phyloP scores from a whole-genome alignment of 305 asterid genomes.

The Striga hermonthica region DNA sequence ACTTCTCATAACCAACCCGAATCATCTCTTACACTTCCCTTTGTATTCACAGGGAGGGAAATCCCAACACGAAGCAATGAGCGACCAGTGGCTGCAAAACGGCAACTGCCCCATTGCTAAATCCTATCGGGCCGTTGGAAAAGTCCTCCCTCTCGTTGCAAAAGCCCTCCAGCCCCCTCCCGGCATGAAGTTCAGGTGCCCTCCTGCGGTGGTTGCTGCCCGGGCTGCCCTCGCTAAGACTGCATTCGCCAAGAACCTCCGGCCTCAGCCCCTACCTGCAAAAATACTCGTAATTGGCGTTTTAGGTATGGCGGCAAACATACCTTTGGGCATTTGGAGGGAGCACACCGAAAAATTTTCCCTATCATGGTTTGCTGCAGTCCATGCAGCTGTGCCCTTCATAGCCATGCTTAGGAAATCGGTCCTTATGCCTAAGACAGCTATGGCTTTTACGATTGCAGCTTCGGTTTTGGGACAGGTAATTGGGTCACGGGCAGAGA shows the following conservation, averaged over 20 bases:
- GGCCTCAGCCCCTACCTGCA: conserved; percentile 71
- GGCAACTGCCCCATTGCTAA: conserved; percentile 85
- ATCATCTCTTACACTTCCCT: not conserved
- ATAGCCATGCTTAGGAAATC: conserved; percentile 68
- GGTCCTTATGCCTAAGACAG: conserved; percentile 62
- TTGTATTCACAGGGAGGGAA: conserved; percentile 44
- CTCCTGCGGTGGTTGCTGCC: conserved; percentile 69
- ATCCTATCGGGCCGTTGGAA: conserved; percentile 67
- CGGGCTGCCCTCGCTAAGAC: conserved; percentile 63
- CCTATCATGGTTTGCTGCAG: conserved; percentile 62
- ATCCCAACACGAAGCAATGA: conserved; percentile 61
- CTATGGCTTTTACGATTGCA: conserved; percentile 68
- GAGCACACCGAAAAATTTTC: conserved; percentile 69
- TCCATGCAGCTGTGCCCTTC: conserved; percentile 73
- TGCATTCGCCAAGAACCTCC: conserved; percentile 62
- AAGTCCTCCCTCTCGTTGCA: conserved; percentile 75
- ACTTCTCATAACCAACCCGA: not conserved
- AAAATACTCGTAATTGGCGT: conserved; percentile 57
- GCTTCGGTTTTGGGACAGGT: conserved; percentile 74
- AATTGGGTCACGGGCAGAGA: conserved; percentile 72
- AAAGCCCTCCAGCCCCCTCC: conserved; percentile 74
- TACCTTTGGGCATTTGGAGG: conserved; percentile 71
- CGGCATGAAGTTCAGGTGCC: conserved; percentile 61
- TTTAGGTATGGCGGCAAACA: conserved; percentile 70
- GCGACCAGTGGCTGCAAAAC: conserved; percentile 74